A percentile compares a stretch with the other conserved stretches of the same genome.
These are phyloP conservation scores for Pisolithus marmoratus DNA, from an alignment of 768 basidiomycete genomes.

Conservation along the genomic window DNA sequence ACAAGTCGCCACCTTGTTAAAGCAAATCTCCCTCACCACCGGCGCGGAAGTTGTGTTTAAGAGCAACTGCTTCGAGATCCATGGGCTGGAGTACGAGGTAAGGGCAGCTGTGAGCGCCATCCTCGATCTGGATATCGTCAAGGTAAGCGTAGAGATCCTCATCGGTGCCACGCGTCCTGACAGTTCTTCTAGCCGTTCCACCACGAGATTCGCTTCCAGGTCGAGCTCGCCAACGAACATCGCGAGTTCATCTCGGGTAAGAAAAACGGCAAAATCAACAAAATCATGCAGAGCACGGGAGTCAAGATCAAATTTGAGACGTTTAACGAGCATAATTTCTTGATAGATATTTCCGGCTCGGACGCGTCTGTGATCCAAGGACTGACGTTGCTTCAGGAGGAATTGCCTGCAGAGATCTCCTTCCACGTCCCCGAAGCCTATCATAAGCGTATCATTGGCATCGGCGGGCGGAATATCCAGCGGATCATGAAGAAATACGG, in stretches of 20 bases:
- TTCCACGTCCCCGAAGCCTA: constrained; percentile 98
- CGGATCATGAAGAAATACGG: constrained; percentile 99
- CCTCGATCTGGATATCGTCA: constrained; percentile 86
- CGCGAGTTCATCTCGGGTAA: constrained; percentile 98
- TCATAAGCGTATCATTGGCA: constrained; percentile 98
- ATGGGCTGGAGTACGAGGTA: constrained; percentile 90
- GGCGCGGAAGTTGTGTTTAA: constrained; percentile 96
- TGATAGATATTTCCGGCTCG: constrained; percentile 85
- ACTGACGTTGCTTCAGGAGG: constrained; percentile 86
- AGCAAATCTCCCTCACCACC: constrained; percentile 79
- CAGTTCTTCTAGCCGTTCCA: constrained; percentile 65
- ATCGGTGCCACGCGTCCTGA: not conserved
- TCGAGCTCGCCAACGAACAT: constrained; percentile 96
- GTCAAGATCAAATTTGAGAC: constrained; percentile 99
- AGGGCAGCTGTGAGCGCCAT: constrained; percentile 80
- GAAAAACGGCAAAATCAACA: constrained; percentile 99
- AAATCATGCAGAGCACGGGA: constrained; percentile 96
- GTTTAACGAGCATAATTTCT: constrained; percentile 92
- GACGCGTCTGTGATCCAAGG: constrained; percentile 85
- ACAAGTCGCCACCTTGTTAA: constrained; percentile 78
- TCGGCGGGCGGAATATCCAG: constrained; percentile 96
- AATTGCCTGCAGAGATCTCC: constrained; percentile 96
- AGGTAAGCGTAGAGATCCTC: constrained; percentile 42
- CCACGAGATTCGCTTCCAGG: constrained; percentile 97
- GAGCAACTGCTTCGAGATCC: constrained; percentile 96